These are phyloP conservation scores for Oryza nivara DNA, from an alignment of 176 grass and related monocot genomes.

Conservation along the genomic window DNA sequence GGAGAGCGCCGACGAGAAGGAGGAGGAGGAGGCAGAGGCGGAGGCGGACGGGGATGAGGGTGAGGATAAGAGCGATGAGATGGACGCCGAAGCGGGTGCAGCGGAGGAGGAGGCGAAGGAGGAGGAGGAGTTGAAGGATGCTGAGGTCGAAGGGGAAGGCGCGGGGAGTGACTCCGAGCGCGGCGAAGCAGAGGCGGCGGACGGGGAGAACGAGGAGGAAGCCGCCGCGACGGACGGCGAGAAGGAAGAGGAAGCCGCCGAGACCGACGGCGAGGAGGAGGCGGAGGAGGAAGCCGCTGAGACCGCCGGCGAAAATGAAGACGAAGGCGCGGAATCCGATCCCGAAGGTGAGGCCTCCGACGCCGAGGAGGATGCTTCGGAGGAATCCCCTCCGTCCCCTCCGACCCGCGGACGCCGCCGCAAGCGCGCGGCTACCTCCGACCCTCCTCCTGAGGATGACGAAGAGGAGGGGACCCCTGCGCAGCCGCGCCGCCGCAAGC, in stretches of 20 bases:
- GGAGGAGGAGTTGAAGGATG: conserved; percentile 11
- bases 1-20: conserved; percentile 30
- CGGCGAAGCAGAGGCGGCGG: conserved; percentile 41
- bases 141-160: conserved; percentile 28
- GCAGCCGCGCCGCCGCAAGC: conserved; percentile 53
- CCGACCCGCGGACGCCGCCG: conserved; percentile 46
- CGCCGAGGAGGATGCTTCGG: conserved; percentile 28
- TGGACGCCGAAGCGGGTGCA: conserved; percentile 18
- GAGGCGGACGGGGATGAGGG: conserved; percentile 18
- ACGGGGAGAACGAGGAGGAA: conserved; percentile 34
- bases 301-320: conserved; percentile 28
- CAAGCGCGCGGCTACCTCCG: conserved; percentile 34
- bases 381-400: conserved; percentile 48
- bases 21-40: conserved; percentile 30
- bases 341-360: conserved; percentile 40
- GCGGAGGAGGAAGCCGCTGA: conserved; percentile 36
- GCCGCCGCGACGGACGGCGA: neutral
- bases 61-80: conserved; percentile 34
- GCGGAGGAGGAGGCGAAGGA: neutral
- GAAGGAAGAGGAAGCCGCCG: conserved; percentile 6
- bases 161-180: conserved; percentile 38
- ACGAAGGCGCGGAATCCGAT: conserved; percentile 29
- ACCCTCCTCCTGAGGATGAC: conserved; percentile 41
- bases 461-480: conserved; percentile 39
- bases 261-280: neutral